These are phyloP conservation scores for Byssothecium circinans DNA, from an alignment of 2,329 filamentous ascomycete genomes.

Conservation along the genomic window DNA sequence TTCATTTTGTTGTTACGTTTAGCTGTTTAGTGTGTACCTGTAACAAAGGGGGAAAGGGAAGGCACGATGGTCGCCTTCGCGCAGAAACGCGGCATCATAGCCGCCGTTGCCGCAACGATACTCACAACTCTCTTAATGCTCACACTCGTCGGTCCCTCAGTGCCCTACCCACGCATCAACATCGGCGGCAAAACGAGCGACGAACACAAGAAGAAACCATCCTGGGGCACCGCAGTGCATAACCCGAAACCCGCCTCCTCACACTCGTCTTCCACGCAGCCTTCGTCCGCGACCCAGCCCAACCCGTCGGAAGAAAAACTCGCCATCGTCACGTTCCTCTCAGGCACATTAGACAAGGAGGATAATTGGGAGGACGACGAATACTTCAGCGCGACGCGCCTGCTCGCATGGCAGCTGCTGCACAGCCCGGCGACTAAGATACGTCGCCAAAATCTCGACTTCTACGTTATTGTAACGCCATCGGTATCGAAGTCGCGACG, in stretches of 20 bases:
- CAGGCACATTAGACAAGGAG: slow-evolving; percentile 2
- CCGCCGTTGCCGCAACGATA: not conserved
- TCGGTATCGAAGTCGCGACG: slow-evolving; percentile 11
- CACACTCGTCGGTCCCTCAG: not conserved
- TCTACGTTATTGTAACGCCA: slow-evolving; percentile 46
- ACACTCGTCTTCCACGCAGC: not conserved
- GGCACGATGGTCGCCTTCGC: not conserved
- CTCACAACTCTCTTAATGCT: not conserved
- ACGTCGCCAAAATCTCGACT: slow-evolving; percentile 29
- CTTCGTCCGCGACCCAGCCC: not conserved
- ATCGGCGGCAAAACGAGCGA: not conserved
- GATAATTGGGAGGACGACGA: slow-evolving; percentile 17
- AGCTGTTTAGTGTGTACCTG: too few relatives aligned
- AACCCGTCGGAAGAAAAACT: slow-evolving; percentile 1
- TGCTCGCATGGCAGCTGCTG: slow-evolving; percentile 46
- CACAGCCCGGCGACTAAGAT: slow-evolving; percentile 37
- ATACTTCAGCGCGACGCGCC: slow-evolving; percentile 44
- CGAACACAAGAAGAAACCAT: not conserved
- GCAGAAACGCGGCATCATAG: not conserved
- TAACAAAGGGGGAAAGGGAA: not conserved
- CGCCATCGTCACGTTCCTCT: slow-evolving; percentile 6
- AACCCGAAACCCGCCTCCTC: not conserved
- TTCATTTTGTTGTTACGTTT: too few relatives aligned
- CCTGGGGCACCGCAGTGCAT: not conserved
- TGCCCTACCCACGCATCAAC: not conserved